These are phyloP conservation scores for Hsuehochloa calcarea DNA, from an alignment of 176 grass and related monocot genomes.

Conservation along the genomic window DNA sequence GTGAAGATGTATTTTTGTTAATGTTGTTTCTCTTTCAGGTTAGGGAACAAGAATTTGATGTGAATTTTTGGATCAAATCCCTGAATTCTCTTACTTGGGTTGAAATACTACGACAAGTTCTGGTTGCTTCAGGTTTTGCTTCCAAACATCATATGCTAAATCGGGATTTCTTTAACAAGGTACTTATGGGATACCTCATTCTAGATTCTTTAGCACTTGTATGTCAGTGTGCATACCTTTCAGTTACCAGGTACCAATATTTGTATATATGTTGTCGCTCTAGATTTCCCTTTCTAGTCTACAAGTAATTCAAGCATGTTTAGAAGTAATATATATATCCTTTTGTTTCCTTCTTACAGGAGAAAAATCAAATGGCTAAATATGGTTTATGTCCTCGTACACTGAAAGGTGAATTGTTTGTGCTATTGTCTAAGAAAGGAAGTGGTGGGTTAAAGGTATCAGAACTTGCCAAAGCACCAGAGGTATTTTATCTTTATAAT, in stretches of 20 bases:
- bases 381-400: slow-evolving; percentile 76
- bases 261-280: slow-evolving; percentile 13
- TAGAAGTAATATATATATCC: slow-evolving; percentile 16
- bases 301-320: slow-evolving; percentile 23
- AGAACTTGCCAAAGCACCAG: slow-evolving; percentile 60
- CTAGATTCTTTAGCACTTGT: slow-evolving; percentile 10
- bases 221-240: not conserved
- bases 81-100: slow-evolving; percentile 96
- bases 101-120: slow-evolving; percentile 91
- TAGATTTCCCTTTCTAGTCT: not conserved
- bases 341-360: slow-evolving; percentile 40
- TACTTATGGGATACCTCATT: slow-evolving; percentile 32
- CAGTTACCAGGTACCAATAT: not conserved
- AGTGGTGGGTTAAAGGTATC: slow-evolving; percentile 71
- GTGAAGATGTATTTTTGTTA: slow-evolving; percentile 7
- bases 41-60: slow-evolving; percentile 86
- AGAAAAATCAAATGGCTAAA: slow-evolving; percentile 94
- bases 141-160: slow-evolving; percentile 58
- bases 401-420: slow-evolving; percentile 90
- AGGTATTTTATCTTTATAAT: slow-evolving; percentile 53
- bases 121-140: slow-evolving; percentile 92
- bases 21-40: slow-evolving; percentile 56
- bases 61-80: slow-evolving; percentile 62
- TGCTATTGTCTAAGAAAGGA: slow-evolving; percentile 85
- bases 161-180: slow-evolving; percentile 76